These are phyloP conservation scores for Trametes polyzona DNA, from an alignment of 1,284 basidiomycete genomes.

Conservation along the genomic window DNA sequence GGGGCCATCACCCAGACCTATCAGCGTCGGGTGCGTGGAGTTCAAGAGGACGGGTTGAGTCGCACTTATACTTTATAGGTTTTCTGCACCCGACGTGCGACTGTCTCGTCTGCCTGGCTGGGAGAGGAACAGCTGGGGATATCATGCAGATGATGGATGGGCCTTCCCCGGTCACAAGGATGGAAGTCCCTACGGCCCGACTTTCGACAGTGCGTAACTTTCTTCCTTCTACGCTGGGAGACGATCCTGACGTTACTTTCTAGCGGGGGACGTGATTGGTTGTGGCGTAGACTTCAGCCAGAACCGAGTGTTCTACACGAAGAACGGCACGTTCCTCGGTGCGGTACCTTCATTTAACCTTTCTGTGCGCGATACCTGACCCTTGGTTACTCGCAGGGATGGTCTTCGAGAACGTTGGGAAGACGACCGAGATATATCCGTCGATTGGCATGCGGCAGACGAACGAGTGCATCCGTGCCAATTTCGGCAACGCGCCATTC, in stretches of 20 bases:
- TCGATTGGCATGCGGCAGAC: conserved; percentile 85
- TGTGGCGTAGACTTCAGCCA: conserved; percentile 89
- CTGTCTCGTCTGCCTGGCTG: conserved; percentile 85
- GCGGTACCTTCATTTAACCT: conserved; percentile 25
- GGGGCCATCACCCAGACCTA: conserved; percentile 55
- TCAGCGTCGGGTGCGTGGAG: conserved; percentile 69
- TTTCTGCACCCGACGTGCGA: conserved; percentile 56
- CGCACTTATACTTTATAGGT: conserved; percentile 35
- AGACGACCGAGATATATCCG: conserved; percentile 69
- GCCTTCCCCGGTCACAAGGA: conserved; percentile 76
- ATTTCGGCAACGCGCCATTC: conserved; percentile 88
- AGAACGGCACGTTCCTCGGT: conserved; percentile 84
- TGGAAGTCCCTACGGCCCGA: conserved; percentile 76
- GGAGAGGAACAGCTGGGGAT: conserved; percentile 91
- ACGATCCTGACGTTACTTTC: conserved; percentile 16
- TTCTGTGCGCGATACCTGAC: conserved; percentile 1
- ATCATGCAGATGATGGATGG: conserved; percentile 91
- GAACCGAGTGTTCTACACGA: conserved; percentile 85
- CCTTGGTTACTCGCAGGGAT: conserved; percentile 47
- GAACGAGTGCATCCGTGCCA: conserved; percentile 74
- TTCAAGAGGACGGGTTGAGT: neutral
- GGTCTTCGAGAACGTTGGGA: conserved; percentile 76
- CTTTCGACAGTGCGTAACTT: conserved; percentile 66
- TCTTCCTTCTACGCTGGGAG: neutral
- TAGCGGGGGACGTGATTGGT: conserved; percentile 85